Conservation (phyloP, 345 rosid genomes). For the Geranium brycei region DNA sequence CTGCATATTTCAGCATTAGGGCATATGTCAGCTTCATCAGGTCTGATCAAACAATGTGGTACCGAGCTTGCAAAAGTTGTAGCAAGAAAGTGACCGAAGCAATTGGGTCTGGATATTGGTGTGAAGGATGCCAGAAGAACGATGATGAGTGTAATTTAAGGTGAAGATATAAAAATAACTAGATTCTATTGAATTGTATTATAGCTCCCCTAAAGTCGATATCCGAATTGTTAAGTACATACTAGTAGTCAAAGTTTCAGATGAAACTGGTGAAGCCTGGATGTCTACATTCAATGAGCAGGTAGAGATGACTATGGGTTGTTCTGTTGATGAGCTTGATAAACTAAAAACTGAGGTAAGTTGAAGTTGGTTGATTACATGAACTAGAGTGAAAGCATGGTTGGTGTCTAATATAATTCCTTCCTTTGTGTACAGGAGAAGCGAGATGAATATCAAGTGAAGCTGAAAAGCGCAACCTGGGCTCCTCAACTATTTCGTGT, state of each 20-base stretch:
- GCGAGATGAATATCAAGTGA: too few relatives aligned
- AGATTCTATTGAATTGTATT: neutral
- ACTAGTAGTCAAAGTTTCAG: conserved; percentile 51
- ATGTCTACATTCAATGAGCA: conserved; percentile 64
- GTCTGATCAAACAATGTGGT: conserved; percentile 93
- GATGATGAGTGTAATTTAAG: conserved; percentile 66
- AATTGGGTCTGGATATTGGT: conserved; percentile 83
- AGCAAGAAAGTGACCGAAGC: conserved; percentile 88
- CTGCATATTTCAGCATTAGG: conserved; percentile 50
- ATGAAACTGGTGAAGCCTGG: conserved; percentile 76
- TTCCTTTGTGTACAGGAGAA: too few relatives aligned
- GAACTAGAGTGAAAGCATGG: neutral
- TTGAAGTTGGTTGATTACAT: too few relatives aligned
- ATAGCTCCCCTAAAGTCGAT: neutral
- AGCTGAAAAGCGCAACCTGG: too few relatives aligned
- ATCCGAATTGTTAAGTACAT: conserved; percentile 42
- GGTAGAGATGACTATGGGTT: conserved; percentile 64
- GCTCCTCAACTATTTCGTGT: too few relatives aligned
- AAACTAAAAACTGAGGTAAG: conserved; percentile 52
- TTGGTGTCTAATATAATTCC: too few relatives aligned
- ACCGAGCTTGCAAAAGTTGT: conserved; percentile 90
- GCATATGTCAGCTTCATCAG: conserved; percentile 65
- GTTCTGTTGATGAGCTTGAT: conserved; percentile 78
- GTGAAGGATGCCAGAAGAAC: conserved; percentile 91
- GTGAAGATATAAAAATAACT: conserved; percentile 16